These are phyloP conservation scores for Lophiostoma macrostomum DNA, from an alignment of 495 filamentous ascomycete genomes.

Conservation along the genomic window DNA sequence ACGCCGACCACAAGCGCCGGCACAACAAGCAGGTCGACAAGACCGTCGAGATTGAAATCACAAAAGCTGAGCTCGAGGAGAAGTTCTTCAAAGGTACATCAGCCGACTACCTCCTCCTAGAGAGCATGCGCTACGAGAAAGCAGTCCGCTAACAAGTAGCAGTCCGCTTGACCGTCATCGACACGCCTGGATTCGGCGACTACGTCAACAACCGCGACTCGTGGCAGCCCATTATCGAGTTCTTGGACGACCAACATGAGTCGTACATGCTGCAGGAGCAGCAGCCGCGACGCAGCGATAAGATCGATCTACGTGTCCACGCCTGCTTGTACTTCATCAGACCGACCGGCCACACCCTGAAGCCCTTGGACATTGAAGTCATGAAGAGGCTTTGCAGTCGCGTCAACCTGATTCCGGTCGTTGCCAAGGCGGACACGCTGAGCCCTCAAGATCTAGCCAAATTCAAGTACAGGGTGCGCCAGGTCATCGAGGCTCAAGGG, in stretches of 20 bases:
- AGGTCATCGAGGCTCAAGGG: conserved; percentile 93
- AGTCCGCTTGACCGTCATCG: conserved; percentile 98
- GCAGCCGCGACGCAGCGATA: conserved; percentile 93
- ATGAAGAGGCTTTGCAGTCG: conserved; percentile 98
- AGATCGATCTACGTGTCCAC: conserved; percentile 98
- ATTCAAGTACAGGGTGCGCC: conserved; percentile 92
- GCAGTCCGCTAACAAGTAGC: conserved; percentile 34
- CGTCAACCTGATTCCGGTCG: conserved; percentile 96
- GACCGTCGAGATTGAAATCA: conserved; percentile 99
- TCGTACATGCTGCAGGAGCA: conserved; percentile 99
- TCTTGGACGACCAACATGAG: conserved; percentile 99
- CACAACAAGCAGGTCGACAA: conserved; percentile 99
- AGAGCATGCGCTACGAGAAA: too few species aligned
- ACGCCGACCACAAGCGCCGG: conserved; percentile 96
- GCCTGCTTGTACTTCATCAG: conserved; percentile 98
- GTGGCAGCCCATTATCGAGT: conserved; percentile 99
- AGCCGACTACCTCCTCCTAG: too few species aligned
- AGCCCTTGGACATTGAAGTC: conserved; percentile 98
- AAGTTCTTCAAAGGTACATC: conserved; percentile 98
- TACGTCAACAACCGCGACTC: conserved; percentile 99
- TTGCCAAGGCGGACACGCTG: conserved; percentile 97
- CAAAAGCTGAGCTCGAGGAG: conserved; percentile 98
- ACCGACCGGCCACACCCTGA: conserved; percentile 95
- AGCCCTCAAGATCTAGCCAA: conserved; percentile 85
- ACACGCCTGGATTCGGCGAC: conserved; percentile 98